Conservation (phyloP, 176 grass and related monocot genomes). For the Eremochloa ophiuroides region DNA sequence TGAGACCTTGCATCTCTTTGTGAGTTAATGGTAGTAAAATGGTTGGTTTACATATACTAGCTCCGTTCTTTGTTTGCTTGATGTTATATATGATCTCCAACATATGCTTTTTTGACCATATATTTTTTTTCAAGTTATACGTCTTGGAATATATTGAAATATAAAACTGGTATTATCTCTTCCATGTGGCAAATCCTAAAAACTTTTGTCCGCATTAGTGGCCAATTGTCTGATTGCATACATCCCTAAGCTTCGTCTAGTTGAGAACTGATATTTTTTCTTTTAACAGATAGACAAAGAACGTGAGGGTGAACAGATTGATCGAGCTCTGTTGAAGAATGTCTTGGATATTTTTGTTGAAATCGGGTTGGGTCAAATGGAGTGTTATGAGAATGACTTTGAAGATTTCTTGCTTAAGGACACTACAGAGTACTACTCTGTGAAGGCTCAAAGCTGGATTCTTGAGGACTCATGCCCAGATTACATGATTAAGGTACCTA, state of each 20-base stretch:
- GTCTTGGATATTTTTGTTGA: slow-evolving; percentile 98
- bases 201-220: not conserved
- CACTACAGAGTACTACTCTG: slow-evolving; percentile 80
- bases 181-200: not conserved
- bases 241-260: not conserved
- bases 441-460: slow-evolving; percentile 93
- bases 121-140: not conserved
- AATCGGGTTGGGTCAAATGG: slow-evolving; percentile 74
- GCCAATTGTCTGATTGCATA: not conserved
- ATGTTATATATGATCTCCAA: not conserved
- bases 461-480: slow-evolving; percentile 93
- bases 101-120: not conserved
- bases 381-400: slow-evolving; percentile 87
- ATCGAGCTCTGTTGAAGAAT: slow-evolving; percentile 88
- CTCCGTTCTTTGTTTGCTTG: not conserved
- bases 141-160: not conserved
- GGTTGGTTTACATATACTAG: not conserved
- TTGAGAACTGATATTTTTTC: not conserved
- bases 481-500: slow-evolving; percentile 90
- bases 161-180: not conserved
- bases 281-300: slow-evolving; percentile 89
- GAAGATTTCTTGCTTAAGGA: slow-evolving; percentile 92
- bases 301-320: slow-evolving; percentile 90
- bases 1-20: slow-evolving; percentile 31
- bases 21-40: not conserved